Evolutionary conservation across 1,139 yeast species (phyloP).

Genomic region (Kodamaea sp.): DNA sequence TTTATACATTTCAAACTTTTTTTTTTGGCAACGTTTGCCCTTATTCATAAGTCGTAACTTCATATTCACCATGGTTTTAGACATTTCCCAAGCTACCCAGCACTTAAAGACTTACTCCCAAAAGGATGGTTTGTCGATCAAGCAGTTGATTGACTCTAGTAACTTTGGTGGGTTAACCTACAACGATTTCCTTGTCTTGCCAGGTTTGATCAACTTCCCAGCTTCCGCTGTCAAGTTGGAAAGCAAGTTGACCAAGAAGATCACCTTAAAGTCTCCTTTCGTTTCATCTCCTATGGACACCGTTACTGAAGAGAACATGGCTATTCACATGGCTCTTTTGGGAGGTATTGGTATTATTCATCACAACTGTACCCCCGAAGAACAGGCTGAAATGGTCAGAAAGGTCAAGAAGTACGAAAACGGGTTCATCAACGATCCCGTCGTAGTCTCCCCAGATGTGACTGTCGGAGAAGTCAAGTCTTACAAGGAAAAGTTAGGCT

Average conservation of each 20-base stretch:
- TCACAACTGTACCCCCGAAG: slow-evolving; percentile 95
- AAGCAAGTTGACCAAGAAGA: slow-evolving; percentile 85
- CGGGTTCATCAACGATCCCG: slow-evolving; percentile 95
- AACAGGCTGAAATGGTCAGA: slow-evolving; percentile 97
- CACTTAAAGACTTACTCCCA: slow-evolving; percentile 63
- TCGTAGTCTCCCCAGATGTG: slow-evolving; percentile 72
- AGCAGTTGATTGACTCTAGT: slow-evolving; percentile 84
- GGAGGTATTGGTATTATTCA: slow-evolving; percentile 99
- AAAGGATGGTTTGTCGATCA: slow-evolving; percentile 85
- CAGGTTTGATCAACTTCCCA: slow-evolving; percentile 92
- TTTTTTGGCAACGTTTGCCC: slow-evolving; percentile 51
- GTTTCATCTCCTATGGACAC: slow-evolving; percentile 99
- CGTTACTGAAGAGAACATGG: slow-evolving; percentile 96
- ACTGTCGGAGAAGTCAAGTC: slow-evolving; percentile 82
- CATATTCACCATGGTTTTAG: slow-evolving; percentile 38
- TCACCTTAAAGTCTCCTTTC: slow-evolving; percentile 89
- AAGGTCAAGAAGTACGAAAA: slow-evolving; percentile 96
- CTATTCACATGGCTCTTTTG: slow-evolving; percentile 95
- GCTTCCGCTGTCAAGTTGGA: slow-evolving; percentile 76
- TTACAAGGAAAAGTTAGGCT: slow-evolving; percentile 75
- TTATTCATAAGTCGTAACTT: slow-evolving; percentile 15
- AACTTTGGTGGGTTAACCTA: slow-evolving; percentile 95
- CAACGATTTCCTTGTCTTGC: slow-evolving; percentile 92
- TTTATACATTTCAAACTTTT: slow-evolving; percentile 19
- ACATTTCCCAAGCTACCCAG: slow-evolving; percentile 67